These are phyloP conservation scores for Trichoderma endophyticum DNA, from an alignment of 2,329 filamentous ascomycete genomes.

Conservation along the genomic window DNA sequence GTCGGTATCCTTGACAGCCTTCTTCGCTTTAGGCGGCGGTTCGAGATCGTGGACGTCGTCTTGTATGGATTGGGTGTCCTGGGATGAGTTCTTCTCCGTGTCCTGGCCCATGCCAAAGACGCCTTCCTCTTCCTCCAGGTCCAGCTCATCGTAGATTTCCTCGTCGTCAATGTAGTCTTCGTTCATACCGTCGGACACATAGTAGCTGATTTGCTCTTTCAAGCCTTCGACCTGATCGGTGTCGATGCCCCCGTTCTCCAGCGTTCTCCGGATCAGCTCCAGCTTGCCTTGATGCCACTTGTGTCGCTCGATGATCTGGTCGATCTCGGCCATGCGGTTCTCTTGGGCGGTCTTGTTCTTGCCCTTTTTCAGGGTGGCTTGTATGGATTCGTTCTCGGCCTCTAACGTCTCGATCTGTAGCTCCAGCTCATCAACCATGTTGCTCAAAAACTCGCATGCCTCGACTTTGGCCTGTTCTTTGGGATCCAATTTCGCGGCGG, in stretches of 20 bases:
- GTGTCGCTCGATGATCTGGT: conserved; percentile 81
- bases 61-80: conserved; percentile 88
- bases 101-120: conserved; percentile 77
- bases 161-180: conserved; percentile 93
- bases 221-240: conserved; percentile 81
- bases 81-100: conserved; percentile 85
- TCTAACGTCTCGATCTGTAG: conserved; percentile 90
- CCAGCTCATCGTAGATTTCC: conserved; percentile 89
- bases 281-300: conserved; percentile 95
- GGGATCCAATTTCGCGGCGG: conserved; percentile 91
- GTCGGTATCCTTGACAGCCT: conserved; percentile 59
- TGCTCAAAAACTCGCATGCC: conserved; percentile 77
- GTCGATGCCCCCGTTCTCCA: conserved; percentile 92
- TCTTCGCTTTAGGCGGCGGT: conserved; percentile 44
- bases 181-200: conserved; percentile 84
- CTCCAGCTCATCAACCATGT: conserved; percentile 88
- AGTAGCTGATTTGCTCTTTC: conserved; percentile 91
- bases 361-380: conserved; percentile 89
- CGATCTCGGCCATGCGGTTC: conserved; percentile 83
- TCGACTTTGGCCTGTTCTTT: conserved; percentile 95
- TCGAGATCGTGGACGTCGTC: conserved; percentile 69
- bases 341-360: conserved; percentile 82
- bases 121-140: conserved; percentile 88
- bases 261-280: conserved; percentile 80
- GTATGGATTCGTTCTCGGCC: conserved; percentile 81